Base-by-base conservation (phyloP, 768 basidiomycete species). In the Melanogaster broomeanus region DNA sequence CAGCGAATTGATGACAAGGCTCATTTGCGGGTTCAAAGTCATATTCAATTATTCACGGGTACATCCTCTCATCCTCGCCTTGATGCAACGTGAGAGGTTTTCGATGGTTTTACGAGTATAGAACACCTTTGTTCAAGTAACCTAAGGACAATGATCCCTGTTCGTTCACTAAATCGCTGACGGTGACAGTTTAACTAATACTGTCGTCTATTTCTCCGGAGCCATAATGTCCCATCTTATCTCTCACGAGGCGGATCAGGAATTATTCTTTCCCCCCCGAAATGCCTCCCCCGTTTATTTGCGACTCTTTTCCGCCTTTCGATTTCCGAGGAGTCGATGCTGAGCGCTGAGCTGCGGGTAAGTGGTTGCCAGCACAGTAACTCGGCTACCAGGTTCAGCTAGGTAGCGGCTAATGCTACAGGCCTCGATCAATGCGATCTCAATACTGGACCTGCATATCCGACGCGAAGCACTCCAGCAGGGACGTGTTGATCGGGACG, bases 311-410 rank as follows among this genome's bases (percentile, higher is more conserved):
- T n/a, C 33, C 45, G 41, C 27, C 46, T 55, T 46, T 56, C 35
- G 53, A 66, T 59, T 59, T 65, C 64, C 64, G 64, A 65, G 64
- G 64, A 65, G 51, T 55, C 54, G 15, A 40, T 53, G 52, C 47
- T 43, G 49, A 38, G 42, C 44, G 34, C 35, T 53, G 35, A 55
- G 31, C 42, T 31, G 45, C 47, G 56, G 39, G 51, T 52, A 48
- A 22, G 27, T 18, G 15, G 45, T 37, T 43, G 47, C 37, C 52
- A 51, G 43, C 51, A 56, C 55, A 52, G 35, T 37, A 37, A n/a
- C 22, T 27, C n/a, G 41, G 27, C 41, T 28, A 18, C 41, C 41
- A 11, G 41, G 27, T 48, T 48, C 35, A 45, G 38, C 45, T 16
- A 43, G 46, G 34, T 38, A 24, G 46, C 39, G 33, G 47, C 55